A percentile compares a stretch with the other conserved stretches of the same genome.
phyloP scores from a whole-genome alignment of 2,329 filamentous ascomycete species.

The Pseudocercospora eumusae region DNA sequence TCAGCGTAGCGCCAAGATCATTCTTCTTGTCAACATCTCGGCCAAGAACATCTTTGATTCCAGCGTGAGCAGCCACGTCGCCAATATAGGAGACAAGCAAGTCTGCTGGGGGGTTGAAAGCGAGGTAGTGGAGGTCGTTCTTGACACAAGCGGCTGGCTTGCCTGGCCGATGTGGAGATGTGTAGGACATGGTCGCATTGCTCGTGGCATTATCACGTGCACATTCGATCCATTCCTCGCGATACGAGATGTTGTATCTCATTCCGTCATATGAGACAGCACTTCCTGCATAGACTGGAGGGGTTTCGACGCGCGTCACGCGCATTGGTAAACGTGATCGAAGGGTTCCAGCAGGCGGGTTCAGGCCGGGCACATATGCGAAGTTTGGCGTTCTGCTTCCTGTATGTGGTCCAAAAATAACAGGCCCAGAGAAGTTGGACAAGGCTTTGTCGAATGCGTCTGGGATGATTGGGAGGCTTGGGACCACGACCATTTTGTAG shows the following conservation, averaged over 20 bases:
- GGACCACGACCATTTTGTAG: conserved; percentile 31
- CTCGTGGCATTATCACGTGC: conserved; percentile 21
- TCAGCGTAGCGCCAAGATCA: conserved; percentile 30
- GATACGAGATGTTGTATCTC: conserved; percentile 26
- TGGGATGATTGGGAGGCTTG: conserved; percentile 30
- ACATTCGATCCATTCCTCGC: conserved; percentile 30
- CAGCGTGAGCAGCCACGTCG: conserved; percentile 24
- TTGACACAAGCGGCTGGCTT: conserved; percentile 28
- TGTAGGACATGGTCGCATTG: conserved; percentile 24
- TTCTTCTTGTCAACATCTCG: conserved; percentile 20
- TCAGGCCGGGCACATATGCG: conserved; percentile 27
- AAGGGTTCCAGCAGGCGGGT: conserved; percentile 24
- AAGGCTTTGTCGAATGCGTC: conserved; percentile 23
- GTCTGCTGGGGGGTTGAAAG: conserved; percentile 29
- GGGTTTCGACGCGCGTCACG: conserved; percentile 29
- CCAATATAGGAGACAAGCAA: conserved; percentile 29
- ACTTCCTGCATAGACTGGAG: conserved; percentile 26
- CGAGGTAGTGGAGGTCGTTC: conserved; percentile 28
- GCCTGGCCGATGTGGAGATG: conserved; percentile 26
- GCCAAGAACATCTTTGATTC: conserved; percentile 25
- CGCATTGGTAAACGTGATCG: conserved; percentile 24
- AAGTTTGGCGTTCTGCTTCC: conserved; percentile 28
- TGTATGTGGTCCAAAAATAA: conserved; percentile 29
- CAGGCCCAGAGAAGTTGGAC: conserved; percentile 20
- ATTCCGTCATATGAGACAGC: conserved; percentile 25